Percentiles rank a stretch among this genome's conserved stretches.
Evolutionary conservation across 1,284 basidiomycete genomes (phyloP).

Genomic region (Laetiporus sulphureus): DNA sequence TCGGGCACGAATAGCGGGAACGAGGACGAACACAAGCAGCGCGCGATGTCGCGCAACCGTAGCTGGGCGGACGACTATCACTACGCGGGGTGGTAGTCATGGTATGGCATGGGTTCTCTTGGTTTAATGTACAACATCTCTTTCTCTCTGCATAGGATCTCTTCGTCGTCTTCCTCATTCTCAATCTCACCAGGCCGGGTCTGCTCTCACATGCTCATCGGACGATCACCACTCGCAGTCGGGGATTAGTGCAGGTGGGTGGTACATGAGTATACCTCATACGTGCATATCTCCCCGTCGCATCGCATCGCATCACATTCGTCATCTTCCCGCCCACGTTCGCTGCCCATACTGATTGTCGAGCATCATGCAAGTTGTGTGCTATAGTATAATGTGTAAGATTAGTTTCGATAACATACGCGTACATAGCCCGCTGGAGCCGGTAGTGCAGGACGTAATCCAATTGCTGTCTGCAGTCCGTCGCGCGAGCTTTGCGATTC

Average conservation of each 20-base stretch:
- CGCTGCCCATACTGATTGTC: background rate
- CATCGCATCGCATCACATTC: background rate
- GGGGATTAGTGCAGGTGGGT: no score
- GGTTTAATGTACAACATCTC: constrained; percentile 6
- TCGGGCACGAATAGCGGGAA: constrained; percentile 14
- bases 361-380: background rate
- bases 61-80: constrained; percentile 71
- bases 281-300: background rate
- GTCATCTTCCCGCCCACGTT: background rate
- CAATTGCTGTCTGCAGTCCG: no score
- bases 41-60: constrained; percentile 49
- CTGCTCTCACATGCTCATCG: background rate
- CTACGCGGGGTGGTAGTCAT: constrained; percentile 49
- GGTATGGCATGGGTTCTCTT: constrained; percentile 2
- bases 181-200: background rate
- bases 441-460: no score
- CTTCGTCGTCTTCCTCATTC: background rate
- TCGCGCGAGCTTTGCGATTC: no score
- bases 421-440: background rate
- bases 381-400: background rate
- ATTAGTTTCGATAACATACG: background rate
- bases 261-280: background rate
- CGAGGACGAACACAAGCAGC: constrained; percentile 31
- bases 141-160: background rate
- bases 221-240: background rate